A percentile compares a stretch with the other conserved stretches of the same genome.
Conservation (phyloP, 2,329 filamentous ascomycete species). For the Endoconidiophora polonica region DNA sequence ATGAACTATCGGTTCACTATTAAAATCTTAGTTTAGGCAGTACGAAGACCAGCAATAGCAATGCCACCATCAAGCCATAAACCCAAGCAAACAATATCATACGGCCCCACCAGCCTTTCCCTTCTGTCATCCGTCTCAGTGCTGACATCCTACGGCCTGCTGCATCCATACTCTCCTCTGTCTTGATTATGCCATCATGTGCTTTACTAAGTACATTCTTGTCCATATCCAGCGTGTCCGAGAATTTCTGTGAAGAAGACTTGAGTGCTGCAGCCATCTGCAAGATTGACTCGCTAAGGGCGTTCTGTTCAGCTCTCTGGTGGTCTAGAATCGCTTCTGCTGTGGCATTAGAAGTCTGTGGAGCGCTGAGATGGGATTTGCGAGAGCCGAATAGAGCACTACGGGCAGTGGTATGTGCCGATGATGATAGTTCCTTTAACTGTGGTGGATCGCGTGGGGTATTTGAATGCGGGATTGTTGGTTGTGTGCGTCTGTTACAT, state of each 20-base stretch:
- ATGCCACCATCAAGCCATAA: constrained; percentile 60
- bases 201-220: constrained; percentile 58
- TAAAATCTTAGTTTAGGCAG: constrained; percentile 77
- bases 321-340: constrained; percentile 59
- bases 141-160: constrained; percentile 63
- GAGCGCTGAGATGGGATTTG: constrained; percentile 20
- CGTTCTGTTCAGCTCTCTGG: constrained; percentile 68
- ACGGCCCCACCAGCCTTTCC: constrained; percentile 71
- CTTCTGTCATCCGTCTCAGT: constrained; percentile 67
- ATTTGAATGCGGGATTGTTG: neutral
- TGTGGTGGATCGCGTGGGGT: neutral
- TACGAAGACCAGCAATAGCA: constrained; percentile 67
- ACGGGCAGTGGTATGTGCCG: constrained; percentile 5
- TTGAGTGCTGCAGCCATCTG: constrained; percentile 66
- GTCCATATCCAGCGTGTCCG: constrained; percentile 50
- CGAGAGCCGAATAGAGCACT: constrained; percentile 5
- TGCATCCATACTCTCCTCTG: constrained; percentile 56
- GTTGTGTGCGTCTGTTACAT: neutral
- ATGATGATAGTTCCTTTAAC: constrained; percentile 9
- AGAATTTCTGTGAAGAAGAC: constrained; percentile 54
- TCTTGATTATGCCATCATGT: constrained; percentile 59
- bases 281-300: constrained; percentile 65
- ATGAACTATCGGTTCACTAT: neutral
- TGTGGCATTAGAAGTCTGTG: constrained; percentile 30
- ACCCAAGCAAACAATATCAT: constrained; percentile 76